Base-by-base conservation (phyloP, 768 basidiomycete genomes). In the Crassisporium funariophilum region DNA sequence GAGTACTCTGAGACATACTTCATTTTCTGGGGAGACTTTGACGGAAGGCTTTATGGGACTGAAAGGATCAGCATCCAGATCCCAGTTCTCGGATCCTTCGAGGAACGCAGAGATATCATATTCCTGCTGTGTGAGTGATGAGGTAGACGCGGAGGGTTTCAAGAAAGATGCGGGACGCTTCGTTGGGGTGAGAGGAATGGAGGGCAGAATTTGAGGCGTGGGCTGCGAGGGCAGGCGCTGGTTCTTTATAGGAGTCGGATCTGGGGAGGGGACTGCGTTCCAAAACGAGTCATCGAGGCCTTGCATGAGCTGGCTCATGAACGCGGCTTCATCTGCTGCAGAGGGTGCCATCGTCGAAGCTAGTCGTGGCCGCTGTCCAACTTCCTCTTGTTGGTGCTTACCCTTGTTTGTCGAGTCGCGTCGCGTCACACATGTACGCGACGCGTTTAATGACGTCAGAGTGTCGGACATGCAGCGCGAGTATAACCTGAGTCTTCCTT, bases 41-140 rank as follows among this genome's bases (percentile, higher is more conserved):
- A 10, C 13, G 23, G 59, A 60, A 23, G 71, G 68, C 46, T 79
- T 83, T 47, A 71, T 75, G 3, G 82, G 82, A 2, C 75, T 76
- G 34, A 78, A 49, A 22, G 74, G 72, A 49, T 81, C 78, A 49
- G 82, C 79, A 23, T 77, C 71, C 78, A 84, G 82, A 53, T 89
- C 83, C 83, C 86, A 86, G 27, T 76, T 70, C 56, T 85, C 86
- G 1, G 80, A 81, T 0, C 84, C 87, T 21, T 83, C 78, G n/a
- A 85, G 57, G 11, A 88, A 69, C 3, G 65, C 58, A 2, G 66
- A 59, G 22, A 84, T 54, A 49, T 84, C 79, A 17, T 76, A 52
- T 47, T 75, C 67, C 9, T 55, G 57, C 6, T 61, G 61, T 3
- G 64, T 45, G 35, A 61, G 59, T 4, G 60, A 31, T 39, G 59